Conservation (phyloP, 2,329 filamentous ascomycete genomes). For the Calonectria leucothoes region DNA sequence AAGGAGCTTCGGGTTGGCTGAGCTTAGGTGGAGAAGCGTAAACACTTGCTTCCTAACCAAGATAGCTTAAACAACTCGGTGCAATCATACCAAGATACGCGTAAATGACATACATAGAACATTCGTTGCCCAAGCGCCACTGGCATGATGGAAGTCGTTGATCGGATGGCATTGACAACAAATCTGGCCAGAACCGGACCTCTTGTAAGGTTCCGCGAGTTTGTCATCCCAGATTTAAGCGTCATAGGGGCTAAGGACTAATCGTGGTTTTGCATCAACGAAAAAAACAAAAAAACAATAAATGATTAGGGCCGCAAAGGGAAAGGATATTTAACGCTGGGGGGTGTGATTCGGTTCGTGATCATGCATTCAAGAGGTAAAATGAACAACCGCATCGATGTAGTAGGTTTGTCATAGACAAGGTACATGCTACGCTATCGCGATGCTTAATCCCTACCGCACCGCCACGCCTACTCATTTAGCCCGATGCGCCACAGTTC, state of each 20-base stretch:
- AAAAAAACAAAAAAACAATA: neutral
- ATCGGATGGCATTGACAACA: neutral
- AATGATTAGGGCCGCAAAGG: neutral
- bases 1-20: neutral
- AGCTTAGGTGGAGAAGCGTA: neutral
- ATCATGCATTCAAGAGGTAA: neutral
- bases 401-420: neutral
- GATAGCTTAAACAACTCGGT: constrained; percentile 1
- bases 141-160: constrained; percentile 13
- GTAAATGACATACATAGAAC: neutral
- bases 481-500: neutral
- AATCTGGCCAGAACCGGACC: neutral
- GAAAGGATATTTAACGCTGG: neutral
- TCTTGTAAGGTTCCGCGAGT: neutral
- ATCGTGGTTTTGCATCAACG: too few relatives aligned
- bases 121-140: constrained; percentile 16
- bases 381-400: neutral
- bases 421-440: neutral
- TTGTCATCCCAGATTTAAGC: neutral
- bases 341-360: neutral
- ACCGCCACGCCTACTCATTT: neutral
- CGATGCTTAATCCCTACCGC: neutral
- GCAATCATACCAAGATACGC: neutral
- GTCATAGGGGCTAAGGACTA: too few relatives aligned
- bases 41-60: constrained; percentile 11